Percentiles rank a stretch among this genome's conserved stretches.
phyloP scores from a whole-genome alignment of 208 protist species.

The Angomonas deanei region DNA sequence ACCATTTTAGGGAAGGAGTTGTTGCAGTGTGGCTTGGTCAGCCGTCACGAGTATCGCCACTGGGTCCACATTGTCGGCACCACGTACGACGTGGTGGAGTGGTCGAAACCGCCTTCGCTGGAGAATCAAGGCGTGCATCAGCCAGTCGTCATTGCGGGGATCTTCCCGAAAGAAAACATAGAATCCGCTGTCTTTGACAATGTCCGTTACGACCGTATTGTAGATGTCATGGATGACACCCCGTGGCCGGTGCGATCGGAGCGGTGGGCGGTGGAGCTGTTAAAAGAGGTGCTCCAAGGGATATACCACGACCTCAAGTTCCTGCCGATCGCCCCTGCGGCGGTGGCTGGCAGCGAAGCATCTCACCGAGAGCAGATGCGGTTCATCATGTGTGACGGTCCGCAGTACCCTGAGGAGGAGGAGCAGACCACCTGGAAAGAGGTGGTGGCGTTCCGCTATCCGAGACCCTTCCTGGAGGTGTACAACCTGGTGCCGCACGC shows the following conservation, averaged over 20 bases:
- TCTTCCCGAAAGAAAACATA: slow-evolving; percentile 27
- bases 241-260: slow-evolving; percentile 47
- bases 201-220: slow-evolving; percentile 43
- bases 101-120: slow-evolving; percentile 31
- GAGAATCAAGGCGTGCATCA: slow-evolving; percentile 46
- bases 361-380: slow-evolving; percentile 24
- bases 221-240: slow-evolving; percentile 30
- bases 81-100: slow-evolving; percentile 74
- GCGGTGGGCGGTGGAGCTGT: slow-evolving; percentile 67
- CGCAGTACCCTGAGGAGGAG: slow-evolving; percentile 51
- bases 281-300: slow-evolving; percentile 27
- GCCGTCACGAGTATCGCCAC: slow-evolving; percentile 48
- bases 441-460: slow-evolving; percentile 54
- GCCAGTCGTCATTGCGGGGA: slow-evolving; percentile 33
- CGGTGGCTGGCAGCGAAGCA: slow-evolving; percentile 1
- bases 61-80: slow-evolving; percentile 85
- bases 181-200: slow-evolving; percentile 27
- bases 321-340: slow-evolving; percentile 35
- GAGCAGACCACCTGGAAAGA: slow-evolving; percentile 81
- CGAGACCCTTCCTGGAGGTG: slow-evolving; percentile 39
- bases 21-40: slow-evolving; percentile 70
- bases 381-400: slow-evolving; percentile 55
- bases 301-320: slow-evolving; percentile 44
- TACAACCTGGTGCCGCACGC: slow-evolving; percentile 81
- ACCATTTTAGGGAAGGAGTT: slow-evolving; percentile 66